Evolutionary conservation across 495 filamentous ascomycete genomes (phyloP).

Genomic region (Immersiella caudata): DNA sequence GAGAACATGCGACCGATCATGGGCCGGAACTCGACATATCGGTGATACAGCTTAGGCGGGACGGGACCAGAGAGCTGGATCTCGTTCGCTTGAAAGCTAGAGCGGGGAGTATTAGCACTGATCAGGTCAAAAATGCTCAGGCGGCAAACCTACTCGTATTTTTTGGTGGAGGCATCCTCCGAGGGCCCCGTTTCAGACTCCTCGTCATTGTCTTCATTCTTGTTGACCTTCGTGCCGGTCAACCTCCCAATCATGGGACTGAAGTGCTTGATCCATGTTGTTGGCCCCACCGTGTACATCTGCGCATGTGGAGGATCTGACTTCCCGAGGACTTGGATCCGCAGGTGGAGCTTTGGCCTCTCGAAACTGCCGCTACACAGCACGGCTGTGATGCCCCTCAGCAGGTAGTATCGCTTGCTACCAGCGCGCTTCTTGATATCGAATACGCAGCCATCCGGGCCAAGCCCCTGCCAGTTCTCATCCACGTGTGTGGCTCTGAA

Average conservation of each 20-base stretch:
- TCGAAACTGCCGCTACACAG: conserved; percentile 60
- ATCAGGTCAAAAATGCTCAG: neutral
- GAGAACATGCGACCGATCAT: conserved; percentile 90
- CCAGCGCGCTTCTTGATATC: conserved; percentile 80
- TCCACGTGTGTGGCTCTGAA: conserved; percentile 60
- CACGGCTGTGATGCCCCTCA: conserved; percentile 61
- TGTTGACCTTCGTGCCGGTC: conserved; percentile 70
- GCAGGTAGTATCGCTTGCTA: conserved; percentile 80
- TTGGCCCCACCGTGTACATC: conserved; percentile 75
- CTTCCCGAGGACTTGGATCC: conserved; percentile 72
- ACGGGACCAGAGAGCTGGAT: conserved; percentile 85
- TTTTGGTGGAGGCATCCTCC: conserved; percentile 56
- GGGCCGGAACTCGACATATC: conserved; percentile 89
- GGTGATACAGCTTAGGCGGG: conserved; percentile 76
- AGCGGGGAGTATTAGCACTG: conserved; percentile 12
- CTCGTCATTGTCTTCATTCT: conserved; percentile 42
- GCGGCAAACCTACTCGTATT: conserved; percentile 65
- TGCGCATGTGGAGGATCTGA: conserved; percentile 75
- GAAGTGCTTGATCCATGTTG: conserved; percentile 80
- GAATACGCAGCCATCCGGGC: conserved; percentile 58
- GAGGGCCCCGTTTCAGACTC: conserved; percentile 28
- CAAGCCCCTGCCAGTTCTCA: conserved; percentile 69
- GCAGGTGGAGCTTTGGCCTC: conserved; percentile 61
- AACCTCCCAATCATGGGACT: conserved; percentile 87
- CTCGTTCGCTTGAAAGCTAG: conserved; percentile 89